Evolutionary conservation across 2,329 filamentous ascomycete genomes (phyloP).

Genomic region (Colletotrichum phormii): DNA sequence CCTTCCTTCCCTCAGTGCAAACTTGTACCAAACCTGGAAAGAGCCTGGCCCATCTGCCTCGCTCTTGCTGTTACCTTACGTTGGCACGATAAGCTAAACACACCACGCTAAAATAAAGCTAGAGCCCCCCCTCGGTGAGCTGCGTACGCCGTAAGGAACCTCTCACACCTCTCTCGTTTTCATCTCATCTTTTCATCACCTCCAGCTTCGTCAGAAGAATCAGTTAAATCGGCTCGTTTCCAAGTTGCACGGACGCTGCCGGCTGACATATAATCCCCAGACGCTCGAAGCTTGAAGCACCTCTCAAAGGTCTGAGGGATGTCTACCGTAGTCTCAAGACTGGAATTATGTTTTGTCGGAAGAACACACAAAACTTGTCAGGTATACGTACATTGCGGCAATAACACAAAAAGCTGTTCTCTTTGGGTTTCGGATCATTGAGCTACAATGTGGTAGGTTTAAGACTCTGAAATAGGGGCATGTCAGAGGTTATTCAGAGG

Average conservation of each 20-base stretch:
- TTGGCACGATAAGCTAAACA: conserved; percentile 12
- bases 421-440: no score
- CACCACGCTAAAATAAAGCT: conserved; percentile 26
- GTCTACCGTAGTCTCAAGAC: no score
- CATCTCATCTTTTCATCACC: conserved; percentile 14
- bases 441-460: no score
- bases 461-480: no score
- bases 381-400: no score
- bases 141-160: neutral
- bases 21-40: neutral
- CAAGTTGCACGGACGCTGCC: neutral
- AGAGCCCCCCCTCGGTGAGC: conserved; percentile 31
- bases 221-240: conserved; percentile 24
- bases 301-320: no score
- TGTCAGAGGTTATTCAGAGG: no score
- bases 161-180: neutral
- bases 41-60: no score
- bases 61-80: neutral
- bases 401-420: no score
- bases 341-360: no score
- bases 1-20: conserved; percentile 3
- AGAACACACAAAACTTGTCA: no score
- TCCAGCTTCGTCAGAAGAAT: neutral
- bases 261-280: neutral
- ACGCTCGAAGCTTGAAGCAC: neutral